A percentile compares a stretch with the other conserved stretches of the same genome.
These are phyloP conservation scores for Aureobasidium melanogenum DNA, from an alignment of 2,329 filamentous ascomycete genomes.

Conservation along the genomic window DNA sequence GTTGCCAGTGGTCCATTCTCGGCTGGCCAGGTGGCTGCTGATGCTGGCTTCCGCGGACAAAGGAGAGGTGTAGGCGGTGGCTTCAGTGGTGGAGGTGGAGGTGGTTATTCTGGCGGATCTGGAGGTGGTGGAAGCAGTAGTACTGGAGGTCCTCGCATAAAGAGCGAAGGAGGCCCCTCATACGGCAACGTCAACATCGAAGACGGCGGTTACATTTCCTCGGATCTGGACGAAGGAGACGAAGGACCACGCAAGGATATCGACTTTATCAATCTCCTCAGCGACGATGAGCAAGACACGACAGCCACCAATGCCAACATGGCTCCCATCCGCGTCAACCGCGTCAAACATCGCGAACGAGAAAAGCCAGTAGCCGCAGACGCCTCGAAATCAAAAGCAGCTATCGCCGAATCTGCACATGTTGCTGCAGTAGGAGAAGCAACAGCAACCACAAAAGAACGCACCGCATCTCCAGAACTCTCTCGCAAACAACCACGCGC, in stretches of 20 bases:
- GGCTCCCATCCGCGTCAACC: constrained; percentile 45
- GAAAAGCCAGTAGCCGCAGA: constrained; percentile 41
- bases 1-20: constrained; percentile 36
- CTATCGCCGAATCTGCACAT: constrained; percentile 14
- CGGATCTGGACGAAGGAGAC: constrained; percentile 43
- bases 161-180: constrained; percentile 22
- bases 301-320: constrained; percentile 17
- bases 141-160: constrained; percentile 23
- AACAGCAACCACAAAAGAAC: constrained; percentile 14
- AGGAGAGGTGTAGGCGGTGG: neutral
- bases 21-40: constrained; percentile 21
- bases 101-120: constrained; percentile 13
- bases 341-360: constrained; percentile 48
- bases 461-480: constrained; percentile 2
- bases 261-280: constrained; percentile 48
- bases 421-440: neutral
- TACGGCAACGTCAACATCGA: constrained; percentile 19
- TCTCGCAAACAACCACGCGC: constrained; percentile 30
- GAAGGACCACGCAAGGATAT: constrained; percentile 43
- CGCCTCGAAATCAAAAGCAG: constrained; percentile 19
- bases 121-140: constrained; percentile 12
- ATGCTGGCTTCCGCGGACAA: constrained; percentile 11
- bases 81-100: constrained; percentile 16
- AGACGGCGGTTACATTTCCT: constrained; percentile 36
- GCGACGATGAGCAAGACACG: constrained; percentile 39